These are phyloP conservation scores for Raffaelea arxii DNA, from an alignment of 2,329 filamentous ascomycete genomes.

Conservation along the genomic window DNA sequence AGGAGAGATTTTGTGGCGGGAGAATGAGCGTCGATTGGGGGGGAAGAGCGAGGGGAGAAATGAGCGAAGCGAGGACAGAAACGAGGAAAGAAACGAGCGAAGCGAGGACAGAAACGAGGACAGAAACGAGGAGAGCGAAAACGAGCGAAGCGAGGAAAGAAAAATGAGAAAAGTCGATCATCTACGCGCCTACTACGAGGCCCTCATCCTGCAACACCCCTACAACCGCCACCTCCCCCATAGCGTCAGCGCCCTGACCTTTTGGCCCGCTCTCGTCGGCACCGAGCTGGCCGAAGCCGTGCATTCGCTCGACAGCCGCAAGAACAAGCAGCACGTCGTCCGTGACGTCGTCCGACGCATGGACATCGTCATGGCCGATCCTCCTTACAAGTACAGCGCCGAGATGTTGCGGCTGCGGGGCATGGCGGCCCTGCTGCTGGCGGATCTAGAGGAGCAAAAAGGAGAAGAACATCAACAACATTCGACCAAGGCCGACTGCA, in stretches of 20 bases:
- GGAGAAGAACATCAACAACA: too few relatives aligned
- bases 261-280: slow-evolving; percentile 72
- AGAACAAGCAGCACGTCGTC: not conserved
- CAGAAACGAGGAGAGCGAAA: slow-evolving; percentile 9
- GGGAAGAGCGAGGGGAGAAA: slow-evolving; percentile 1
- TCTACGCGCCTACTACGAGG: slow-evolving; percentile 59
- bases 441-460: too few relatives aligned
- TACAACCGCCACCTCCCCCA: slow-evolving; percentile 52
- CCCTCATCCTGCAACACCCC: slow-evolving; percentile 67
- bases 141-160: slow-evolving; percentile 5
- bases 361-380: slow-evolving; percentile 58
- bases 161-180: too few relatives aligned
- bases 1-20: slow-evolving; percentile 70
- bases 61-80: slow-evolving; percentile 1
- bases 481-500: too few relatives aligned
- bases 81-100: not conserved
- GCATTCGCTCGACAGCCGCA: not conserved
- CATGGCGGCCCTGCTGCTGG: slow-evolving; percentile 66
- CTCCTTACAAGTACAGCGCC: slow-evolving; percentile 59
- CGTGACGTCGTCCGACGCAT: slow-evolving; percentile 56
- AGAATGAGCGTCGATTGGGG: slow-evolving; percentile 26
- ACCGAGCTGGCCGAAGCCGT: slow-evolving; percentile 50
- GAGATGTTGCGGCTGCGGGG: slow-evolving; percentile 62
- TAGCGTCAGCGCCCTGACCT: slow-evolving; percentile 57
- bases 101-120: slow-evolving; percentile 1